Evolutionary conservation across 305 asterid genomes (phyloP), one percentile per base, ranked within the genome.

Genomic region (Euphrasia arctica): DNA sequence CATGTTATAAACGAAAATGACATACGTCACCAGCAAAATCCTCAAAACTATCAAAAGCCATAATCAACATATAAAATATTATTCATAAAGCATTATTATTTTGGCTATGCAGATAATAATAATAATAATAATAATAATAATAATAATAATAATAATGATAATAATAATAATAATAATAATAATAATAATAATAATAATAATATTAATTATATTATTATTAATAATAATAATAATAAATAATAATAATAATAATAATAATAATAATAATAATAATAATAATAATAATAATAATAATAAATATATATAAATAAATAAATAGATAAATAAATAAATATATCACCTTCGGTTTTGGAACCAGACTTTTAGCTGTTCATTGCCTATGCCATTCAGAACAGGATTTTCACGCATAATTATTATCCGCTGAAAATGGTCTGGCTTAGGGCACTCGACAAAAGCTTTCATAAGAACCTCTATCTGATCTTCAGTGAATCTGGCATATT

Each of bases 261-360:
- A 32, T 32, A 32, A 32, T 32, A 32, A 32, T 32, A 32, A 32
- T 32, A 32, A 32, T 32, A 32, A 32, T 32, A 32, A 32, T 32
- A 32, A 32, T 3, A 32, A 32, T 31, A 31, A 31, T 31, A 31
- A 32, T 32, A 32, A 32, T 3, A 32, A 4, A 3, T 25, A 25
- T 25, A 25, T 25, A 25, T 25, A 32, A 32, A 32, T 22, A 4
- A 29, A 45, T 22, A 14, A 32, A 41, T 10, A 50, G 32, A 48
- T 2, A 51, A 57, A 50, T 29, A 13, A 9, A 65, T 43, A 56
- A 15, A 58, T 18, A 43, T 41, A 66, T 74, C 29, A 82, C 92
- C 92, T 85, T 75, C 82, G 83, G 68, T 82, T 80, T 65, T 77
- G 78, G 77, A 85, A 85, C 89, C 89, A 85, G 34, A 74, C 70